These are phyloP conservation scores for Sporothrix variecibatus DNA, from an alignment of 2,329 filamentous ascomycete species.

Conservation along the genomic window DNA sequence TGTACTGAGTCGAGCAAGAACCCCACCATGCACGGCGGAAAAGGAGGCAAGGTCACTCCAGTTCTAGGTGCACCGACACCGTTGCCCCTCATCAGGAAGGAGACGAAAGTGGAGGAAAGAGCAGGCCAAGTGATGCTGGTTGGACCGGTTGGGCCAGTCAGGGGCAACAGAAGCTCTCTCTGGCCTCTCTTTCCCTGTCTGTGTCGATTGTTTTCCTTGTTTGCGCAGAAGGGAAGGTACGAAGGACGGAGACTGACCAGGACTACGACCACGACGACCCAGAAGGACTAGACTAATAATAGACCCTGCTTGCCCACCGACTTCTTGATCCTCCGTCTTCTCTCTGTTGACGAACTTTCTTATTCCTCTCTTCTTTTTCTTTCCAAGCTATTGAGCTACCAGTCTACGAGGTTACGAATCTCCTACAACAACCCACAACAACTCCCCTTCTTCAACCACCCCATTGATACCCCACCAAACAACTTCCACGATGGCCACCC, in stretches of 20 bases:
- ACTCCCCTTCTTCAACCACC: neutral
- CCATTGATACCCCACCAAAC: slow-evolving; percentile 23
- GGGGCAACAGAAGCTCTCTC: slow-evolving; percentile 6
- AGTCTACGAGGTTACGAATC: neutral
- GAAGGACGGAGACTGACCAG: neutral
- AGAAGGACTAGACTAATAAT: slow-evolving; percentile 4
- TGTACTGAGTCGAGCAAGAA: neutral
- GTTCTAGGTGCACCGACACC: neutral
- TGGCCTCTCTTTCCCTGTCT: neutral
- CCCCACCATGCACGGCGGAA: neutral
- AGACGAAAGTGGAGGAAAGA: slow-evolving; percentile 7
- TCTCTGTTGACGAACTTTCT: neutral
- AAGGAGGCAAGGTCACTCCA: neutral
- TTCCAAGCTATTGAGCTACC: neutral
- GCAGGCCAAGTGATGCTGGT: slow-evolving; percentile 1
- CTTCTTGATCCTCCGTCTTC: neutral
- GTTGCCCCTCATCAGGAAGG: neutral
- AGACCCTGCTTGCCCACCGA: slow-evolving; percentile 16
- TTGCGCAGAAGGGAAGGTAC: neutral
- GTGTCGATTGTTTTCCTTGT: neutral
- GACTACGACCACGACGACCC: neutral
- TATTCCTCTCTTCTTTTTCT: neutral
- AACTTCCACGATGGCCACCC: slow-evolving; percentile 63
- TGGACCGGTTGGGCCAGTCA: slow-evolving; percentile 1
- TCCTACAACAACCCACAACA: neutral